Base-by-base conservation (phyloP, 768 basidiomycete species). In the Mycena epipterygia region DNA sequence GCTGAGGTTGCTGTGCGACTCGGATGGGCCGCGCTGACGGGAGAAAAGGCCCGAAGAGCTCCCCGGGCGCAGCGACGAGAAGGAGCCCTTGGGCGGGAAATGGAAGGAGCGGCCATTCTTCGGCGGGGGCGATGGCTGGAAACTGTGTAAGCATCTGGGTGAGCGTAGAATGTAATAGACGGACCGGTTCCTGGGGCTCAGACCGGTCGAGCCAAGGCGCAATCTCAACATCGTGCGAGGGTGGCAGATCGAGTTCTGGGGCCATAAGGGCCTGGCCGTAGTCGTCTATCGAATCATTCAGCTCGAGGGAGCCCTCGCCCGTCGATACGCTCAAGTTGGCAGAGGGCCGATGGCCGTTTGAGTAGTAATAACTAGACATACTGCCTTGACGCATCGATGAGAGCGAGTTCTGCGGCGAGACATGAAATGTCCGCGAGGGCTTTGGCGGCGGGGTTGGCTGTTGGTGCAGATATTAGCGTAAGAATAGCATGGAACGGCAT, bases 1-100 rank as follows among this genome's bases (percentile, higher is more conserved):
- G 33, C 59, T 73, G 49, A 41, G 27, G 23, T 63, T 60, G 46
- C 70, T 75, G 23, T 72, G 64, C 11, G 76, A 76, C 46, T 76
- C 76, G 21, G 74, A 76, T 16, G 55, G 51, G 27, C 71, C 59
- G 59, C 71, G 52, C 41, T 55, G 51, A 30, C 75, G 75, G 9
- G 48, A 52, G 51, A 75, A 71, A 17, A 74, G 49, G 39, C 73
- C 74, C 5, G 68, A 49, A 8, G 73, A 55, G 55, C 74, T 74
- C 17, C 58, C 63, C 21, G 71, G 72, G 3, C 72, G 73, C n/a
- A 77, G 61, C 29, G 76, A 74, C 19, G 79, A 71, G 27, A 81
- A 72, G 29, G 81, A 82, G 30, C 75, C 74, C 75, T 81, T 83
- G 59, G 77, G 76, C 3, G 77, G 68, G 66, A 79, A 75, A 5